Percentiles rank a stretch among this genome's conserved stretches.
These are phyloP conservation scores for Phytophthora macrochlamydospora DNA, from an alignment of 352 stramenopile species.

Conservation along the genomic window DNA sequence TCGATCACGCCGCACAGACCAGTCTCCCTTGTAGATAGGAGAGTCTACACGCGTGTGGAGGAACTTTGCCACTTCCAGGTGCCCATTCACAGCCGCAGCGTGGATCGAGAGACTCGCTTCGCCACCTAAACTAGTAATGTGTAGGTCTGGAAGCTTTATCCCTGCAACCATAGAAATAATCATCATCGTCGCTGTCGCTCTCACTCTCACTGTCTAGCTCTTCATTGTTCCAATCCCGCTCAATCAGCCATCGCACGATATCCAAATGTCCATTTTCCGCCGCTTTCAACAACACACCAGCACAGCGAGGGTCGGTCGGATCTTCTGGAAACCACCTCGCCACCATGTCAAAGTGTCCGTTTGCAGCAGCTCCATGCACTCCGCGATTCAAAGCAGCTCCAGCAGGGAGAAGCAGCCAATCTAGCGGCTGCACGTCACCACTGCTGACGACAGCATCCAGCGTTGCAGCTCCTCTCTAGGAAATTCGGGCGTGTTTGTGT, in stretches of 20 bases:
- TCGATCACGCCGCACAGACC: conserved; percentile 5
- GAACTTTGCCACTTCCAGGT: conserved; percentile 24
- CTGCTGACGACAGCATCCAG: not conserved
- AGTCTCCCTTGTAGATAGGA: not conserved
- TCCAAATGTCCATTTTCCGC: conserved; percentile 7
- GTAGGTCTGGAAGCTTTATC: not conserved
- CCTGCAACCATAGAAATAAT: not conserved
- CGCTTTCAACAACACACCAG: conserved; percentile 2
- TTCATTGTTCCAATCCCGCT: conserved; percentile 3
- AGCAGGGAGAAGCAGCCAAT: conserved; percentile 5
- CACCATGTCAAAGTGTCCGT: conserved; percentile 7
- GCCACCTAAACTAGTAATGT: conserved; percentile 9
- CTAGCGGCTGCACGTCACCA: conserved; percentile 23
- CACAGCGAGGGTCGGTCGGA: not conserved
- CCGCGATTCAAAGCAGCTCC: conserved; percentile 1
- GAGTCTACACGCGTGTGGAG: conserved; percentile 6
- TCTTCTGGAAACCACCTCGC: not conserved
- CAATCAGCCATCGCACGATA: conserved; percentile 12
- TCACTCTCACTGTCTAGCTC: conserved; percentile 3
- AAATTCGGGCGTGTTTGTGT: too few relatives aligned
- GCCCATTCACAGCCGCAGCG: conserved; percentile 15
- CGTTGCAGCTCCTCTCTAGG: too few relatives aligned
- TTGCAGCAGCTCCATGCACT: conserved; percentile 6
- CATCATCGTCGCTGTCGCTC: conserved; percentile 1
- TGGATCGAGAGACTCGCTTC: conserved; percentile 23